Evolutionary conservation across 768 basidiomycete species (phyloP).

Genomic region (Psilocybe cyanescens): DNA sequence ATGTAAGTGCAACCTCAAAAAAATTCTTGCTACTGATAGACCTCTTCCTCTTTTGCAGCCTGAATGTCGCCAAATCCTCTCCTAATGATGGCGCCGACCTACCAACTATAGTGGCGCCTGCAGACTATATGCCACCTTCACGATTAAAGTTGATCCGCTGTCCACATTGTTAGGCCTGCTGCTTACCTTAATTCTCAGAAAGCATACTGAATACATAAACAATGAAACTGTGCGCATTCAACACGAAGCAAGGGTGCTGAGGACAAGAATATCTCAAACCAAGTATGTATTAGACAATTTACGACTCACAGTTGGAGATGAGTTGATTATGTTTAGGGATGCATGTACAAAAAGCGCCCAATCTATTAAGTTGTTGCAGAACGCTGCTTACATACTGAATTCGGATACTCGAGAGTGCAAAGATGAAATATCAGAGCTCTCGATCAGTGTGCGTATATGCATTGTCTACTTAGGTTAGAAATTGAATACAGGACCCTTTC

Average conservation of each 20-base stretch:
- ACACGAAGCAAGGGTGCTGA: conserved; percentile 14
- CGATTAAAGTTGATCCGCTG: not conserved
- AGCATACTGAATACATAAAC: conserved; percentile 13
- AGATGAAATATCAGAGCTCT: conserved; percentile 23
- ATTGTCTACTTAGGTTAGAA: not conserved
- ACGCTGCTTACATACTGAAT: conserved; percentile 13
- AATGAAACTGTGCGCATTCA: conserved; percentile 18
- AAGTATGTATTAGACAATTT: conserved; percentile 9
- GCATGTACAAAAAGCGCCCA: conserved; percentile 15
- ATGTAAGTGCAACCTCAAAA: conserved; percentile 14
- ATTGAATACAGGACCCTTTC: not conserved
- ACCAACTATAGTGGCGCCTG: not conserved
- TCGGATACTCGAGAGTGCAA: conserved; percentile 14
- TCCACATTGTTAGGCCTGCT: no score
- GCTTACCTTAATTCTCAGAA: conserved; percentile 4
- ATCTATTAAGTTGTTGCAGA: conserved; percentile 21
- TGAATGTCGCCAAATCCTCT: not conserved
- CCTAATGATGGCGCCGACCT: not conserved
- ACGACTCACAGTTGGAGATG: not conserved
- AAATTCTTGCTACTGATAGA: not conserved
- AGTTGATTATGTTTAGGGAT: conserved; percentile 9
- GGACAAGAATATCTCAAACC: conserved; percentile 14
- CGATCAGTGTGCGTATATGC: conserved; percentile 21
- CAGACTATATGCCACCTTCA: conserved; percentile 2
- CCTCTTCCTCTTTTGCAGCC: not conserved